Evolutionary conservation across 2,329 filamentous ascomycete genomes (phyloP), one percentile per base, ranked within the genome.

Genomic region (Fusarium vanettenii): DNA sequence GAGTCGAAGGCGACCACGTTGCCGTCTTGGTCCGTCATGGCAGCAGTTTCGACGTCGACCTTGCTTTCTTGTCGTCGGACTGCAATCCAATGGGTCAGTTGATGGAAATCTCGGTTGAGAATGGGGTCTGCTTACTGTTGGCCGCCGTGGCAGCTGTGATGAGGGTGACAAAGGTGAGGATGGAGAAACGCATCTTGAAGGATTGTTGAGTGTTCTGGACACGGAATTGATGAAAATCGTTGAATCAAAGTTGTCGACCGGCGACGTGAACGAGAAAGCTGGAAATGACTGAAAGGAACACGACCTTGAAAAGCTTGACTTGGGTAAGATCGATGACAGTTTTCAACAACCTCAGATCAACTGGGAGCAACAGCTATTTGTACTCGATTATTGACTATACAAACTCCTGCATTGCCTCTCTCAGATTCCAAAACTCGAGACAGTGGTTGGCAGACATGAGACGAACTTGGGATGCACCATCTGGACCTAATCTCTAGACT

Each of bases 181-280:
- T 71, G 69, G 86, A 84, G 85, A 86, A 87, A 85, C 89, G 86
- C 88, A 90, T 90, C 69, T 84, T 89, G 85, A 82, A 80, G 76
- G 45, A 41, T 61, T 35, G 62, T 63, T 57, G 52, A 27, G 52
- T 57, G 52, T 57, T 25, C 29, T 57, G 52, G 57, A 66, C 78
- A 66, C 78, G 70, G 75, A 43, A 31, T 45, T 45, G 27, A 25
- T 59, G n/a, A 25, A 31, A 29, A 33, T 31, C 70, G 75, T 63
- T 74, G 80, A 76, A 80, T 77, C 68, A 66, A 78, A 33, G 81
- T 33, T 80, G 87, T 89, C 87, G 87, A 80, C 87, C 87, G 86
- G 87, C 87, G 87, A 89, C 87, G 80, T 82, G 79, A 79, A 80
- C 72, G 50, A 56, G 70, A 60, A 64, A 69, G 56, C 60, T 66